Evolutionary conservation across 495 filamentous ascomycete species (phyloP), one percentile per base, ranked within the genome.

Genomic region (Aspergillus ellipticus): DNA sequence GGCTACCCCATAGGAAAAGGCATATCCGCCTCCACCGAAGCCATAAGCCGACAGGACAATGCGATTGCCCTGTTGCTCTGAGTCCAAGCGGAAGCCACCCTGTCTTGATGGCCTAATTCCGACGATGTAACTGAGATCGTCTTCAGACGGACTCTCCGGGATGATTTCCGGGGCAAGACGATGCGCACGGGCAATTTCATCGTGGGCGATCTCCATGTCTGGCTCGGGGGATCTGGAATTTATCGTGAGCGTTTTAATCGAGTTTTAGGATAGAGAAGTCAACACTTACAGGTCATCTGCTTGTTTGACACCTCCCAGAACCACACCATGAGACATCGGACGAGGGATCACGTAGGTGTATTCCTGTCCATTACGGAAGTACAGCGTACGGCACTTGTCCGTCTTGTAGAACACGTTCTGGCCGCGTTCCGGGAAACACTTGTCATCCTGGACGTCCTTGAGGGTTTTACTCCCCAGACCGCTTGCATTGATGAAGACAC

Each of bases 321-420:
- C 68, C 4, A 79, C 67, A 7, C 74, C 76, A 6, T 67, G 62
- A 11, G 74, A 71, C 4, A 67, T 51, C 5, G 73, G 68, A n/a
- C 76, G 70, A 17, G 78, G 78, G 42, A 80, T 80, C 17, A 80
- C 61, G 55, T 80, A 79, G 16, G 76, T 79, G 49, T 80, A 80
- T 51, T 79, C 74, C 7, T 66, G 61, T 31, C 76, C 78, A 49
- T 75, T 75, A 1, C 71, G 68, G 37, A 77, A 76, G 47, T 74
- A 73, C 57, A 77, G 53, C 0, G 63, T 70, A 4, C 64, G 39
- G 50, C 66, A 70, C 20, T 66, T 53, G 1, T 72, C 60, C 0
- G 71, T 76, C 24, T 56, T 54, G 10, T 67, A 60, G 42, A 75
- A 74, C 6, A 78, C 72, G 54, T 76, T 78, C 43, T 78, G 74